Evolutionary conservation across 2,329 filamentous ascomycete species (phyloP).

Genomic region (Phoma sp.): DNA sequence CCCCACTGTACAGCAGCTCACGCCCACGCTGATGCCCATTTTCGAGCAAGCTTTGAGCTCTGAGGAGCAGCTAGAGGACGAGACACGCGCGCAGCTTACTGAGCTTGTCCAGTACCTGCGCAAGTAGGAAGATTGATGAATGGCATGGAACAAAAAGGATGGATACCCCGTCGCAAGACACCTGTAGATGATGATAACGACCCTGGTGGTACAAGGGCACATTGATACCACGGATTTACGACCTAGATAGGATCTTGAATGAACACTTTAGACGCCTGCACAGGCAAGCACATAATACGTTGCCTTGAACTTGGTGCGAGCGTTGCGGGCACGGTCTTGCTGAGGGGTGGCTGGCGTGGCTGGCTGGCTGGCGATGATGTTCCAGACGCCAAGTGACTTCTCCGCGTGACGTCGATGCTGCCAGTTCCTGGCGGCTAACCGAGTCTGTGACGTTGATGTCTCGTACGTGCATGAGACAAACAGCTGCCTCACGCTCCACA

Average conservation of each 20-base stretch:
- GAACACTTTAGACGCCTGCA: constrained; percentile 9
- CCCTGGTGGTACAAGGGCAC: constrained; percentile 16
- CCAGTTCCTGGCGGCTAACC: constrained; percentile 26
- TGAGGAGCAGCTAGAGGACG: constrained; percentile 75
- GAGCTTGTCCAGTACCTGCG: constrained; percentile 65
- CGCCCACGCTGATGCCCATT: constrained; percentile 70
- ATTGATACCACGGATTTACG: constrained; percentile 32
- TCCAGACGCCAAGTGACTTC: constrained; percentile 3
- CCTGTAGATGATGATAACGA: constrained; percentile 24
- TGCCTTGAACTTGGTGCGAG: neutral
- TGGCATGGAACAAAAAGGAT: constrained; percentile 23
- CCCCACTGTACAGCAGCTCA: constrained; percentile 71
- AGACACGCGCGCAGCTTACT: constrained; percentile 71
- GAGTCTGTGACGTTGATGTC: constrained; percentile 25
- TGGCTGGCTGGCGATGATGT: neutral
- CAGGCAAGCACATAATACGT: constrained; percentile 3
- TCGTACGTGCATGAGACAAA: constrained; percentile 17
- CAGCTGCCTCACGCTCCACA: constrained; percentile 19
- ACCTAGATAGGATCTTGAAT: constrained; percentile 28
- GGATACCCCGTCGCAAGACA: constrained; percentile 39
- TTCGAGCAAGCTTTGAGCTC: constrained; percentile 77
- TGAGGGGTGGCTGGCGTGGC: neutral
- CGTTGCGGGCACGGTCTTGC: neutral
- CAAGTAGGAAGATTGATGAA: constrained; percentile 38
- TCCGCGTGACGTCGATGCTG: constrained; percentile 21